Base-by-base conservation (phyloP, 1,139 yeast genomes). In the Yamadazyma sp. region DNA sequence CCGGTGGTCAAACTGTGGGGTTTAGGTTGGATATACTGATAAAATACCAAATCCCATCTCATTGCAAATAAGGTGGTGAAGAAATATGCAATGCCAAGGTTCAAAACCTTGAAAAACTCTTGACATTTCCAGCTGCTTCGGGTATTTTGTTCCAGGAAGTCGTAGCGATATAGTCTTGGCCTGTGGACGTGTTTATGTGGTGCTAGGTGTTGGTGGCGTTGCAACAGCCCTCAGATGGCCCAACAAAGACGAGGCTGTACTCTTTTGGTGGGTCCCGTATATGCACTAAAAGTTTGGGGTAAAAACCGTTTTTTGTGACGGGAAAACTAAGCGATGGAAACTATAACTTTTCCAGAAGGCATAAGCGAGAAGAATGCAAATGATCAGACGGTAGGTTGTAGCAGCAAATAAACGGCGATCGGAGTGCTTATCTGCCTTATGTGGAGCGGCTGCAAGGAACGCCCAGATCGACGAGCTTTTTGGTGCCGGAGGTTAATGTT, bases 261-360 rank as follows among this genome's bases (percentile, higher is more conserved):
- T 6, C 21, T 18, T 18, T 18, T 18, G 8, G 21, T 5, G 21
- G 5, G 5, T 18, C 8, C 21, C 8, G 7, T 13, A n/a, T n/a
- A n/a, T 15, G n/a, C 9, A 9, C 15, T 7, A 27, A 27, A 27
- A 27, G 29, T 27, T 27, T 27, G 29, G 29, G 29, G 29, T 27
- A 27, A 11, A 18, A 18, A 18, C 21, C 4, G 14, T 10, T 24
- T 15, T 6, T 12, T 15, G 6, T 8, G 6, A 16, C 5, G 6
- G 29, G 12, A 14, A 27, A 27, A 27, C 4, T 12, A 27, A 27
- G 29, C 29, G 29, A 27, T 16, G 29, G 13, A 27, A 26, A 27
- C 20, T 13, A 9, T 25, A 25, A 23, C 5, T 11, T 23, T 23
- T 23, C 13, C 5, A n/a, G 26, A 11, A 23, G 13, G 26, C n/a